Base-by-base conservation (phyloP, 192 early-diverging fungal species). In the Ambispora gerdemannii region DNA sequence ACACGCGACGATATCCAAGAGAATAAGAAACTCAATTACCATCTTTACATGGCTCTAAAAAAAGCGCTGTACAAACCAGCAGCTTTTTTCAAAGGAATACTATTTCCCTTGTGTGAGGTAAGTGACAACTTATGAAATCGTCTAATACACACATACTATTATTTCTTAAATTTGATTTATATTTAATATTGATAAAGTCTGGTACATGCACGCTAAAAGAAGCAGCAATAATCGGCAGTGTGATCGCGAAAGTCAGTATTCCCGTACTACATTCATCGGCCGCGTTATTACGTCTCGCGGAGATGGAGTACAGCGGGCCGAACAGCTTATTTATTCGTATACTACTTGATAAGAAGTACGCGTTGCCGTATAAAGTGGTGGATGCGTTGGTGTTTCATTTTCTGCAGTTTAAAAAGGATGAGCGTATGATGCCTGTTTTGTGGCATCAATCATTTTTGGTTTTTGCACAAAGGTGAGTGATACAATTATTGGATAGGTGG, bases 401-500 rank as follows among this genome's bases (percentile, higher is more conserved):
- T 81, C 73, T 92, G 71, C 82, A 91, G 49, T 97, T 98, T 85
- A 89, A 90, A 81, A 88, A 83, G 60, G 92, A 95, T 72, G 72
- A 83, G 53, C 78, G 91, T 55, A 84, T 84, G 61, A 84, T 98
- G 88, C 95, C 97, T 28, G 95, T 98, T 22, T 83, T 98, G 65
- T 98, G 97, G 97, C 97, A 98, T 76, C 95, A 98, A 82, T 80
- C 94, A 4, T 80, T 98, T 55, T 81, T 98, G 47, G 93, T 97
- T 17, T 98, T 98, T 89, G 91, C 86, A 33, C 97, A 98, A 83
- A 81, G 93, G 80, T 78, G 63, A 74, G 33, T 30, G 11, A 71
- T 19, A 31, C 1, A 65, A 17, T 50, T 13, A 6, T 66, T 66
- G n/a, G 25, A 43, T 43, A 43, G 7, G n/a, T n/a, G n/a, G n/a